Evolutionary conservation across 2,329 filamentous ascomycete genomes (phyloP), one percentile per base, ranked within the genome.

Genomic region (Chaetomium sp.): DNA sequence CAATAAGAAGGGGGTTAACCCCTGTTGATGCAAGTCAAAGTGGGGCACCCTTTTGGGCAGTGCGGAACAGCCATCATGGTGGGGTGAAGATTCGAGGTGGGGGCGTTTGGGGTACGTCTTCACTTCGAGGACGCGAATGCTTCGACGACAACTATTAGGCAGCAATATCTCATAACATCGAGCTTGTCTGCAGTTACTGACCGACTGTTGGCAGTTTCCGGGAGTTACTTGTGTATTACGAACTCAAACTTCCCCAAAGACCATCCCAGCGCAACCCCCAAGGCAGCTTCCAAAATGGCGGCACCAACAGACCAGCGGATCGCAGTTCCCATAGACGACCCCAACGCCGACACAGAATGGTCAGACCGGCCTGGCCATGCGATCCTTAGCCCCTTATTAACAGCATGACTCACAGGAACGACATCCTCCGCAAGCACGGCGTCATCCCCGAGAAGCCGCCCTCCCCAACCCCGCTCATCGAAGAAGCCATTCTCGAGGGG

Each of bases 311-410:
- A 90, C 61, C 85, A 90, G 73, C 81, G 87, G 55, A 87, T 90
- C 70, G 83, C 83, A 73, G 95, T 99, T 66, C 93, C 93, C 53
- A 90, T 99, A 70, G 92, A 96, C 75, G 90, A 98, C 75, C 94
- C 94, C 35, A 96, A 98, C 75, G 95, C 93, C 68, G 95, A 99
- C 76, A 99, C 95, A 68, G 95, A 99, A 89, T 99, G 95, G 95
- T 93, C 81, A 68, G 65, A 57, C 63, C 38, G 55, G 23, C 49
- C 31, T 10, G 8, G 25, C 27, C 45, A 7, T 13, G 23, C 23
- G n/a, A 10, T 16, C 6, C 25, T 1, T 13, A 3, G 8, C 21
- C 5, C 38, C 21, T 33, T 16, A 56, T 27, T 60, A 59, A 65
- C 58, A 67, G 4, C 27, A 49, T 69, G 31, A 64, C 67, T 57